Evolutionary conservation across 331 rosid genomes (phyloP), one percentile per base, ranked within the genome.

Genomic region (Quercus tomentella): DNA sequence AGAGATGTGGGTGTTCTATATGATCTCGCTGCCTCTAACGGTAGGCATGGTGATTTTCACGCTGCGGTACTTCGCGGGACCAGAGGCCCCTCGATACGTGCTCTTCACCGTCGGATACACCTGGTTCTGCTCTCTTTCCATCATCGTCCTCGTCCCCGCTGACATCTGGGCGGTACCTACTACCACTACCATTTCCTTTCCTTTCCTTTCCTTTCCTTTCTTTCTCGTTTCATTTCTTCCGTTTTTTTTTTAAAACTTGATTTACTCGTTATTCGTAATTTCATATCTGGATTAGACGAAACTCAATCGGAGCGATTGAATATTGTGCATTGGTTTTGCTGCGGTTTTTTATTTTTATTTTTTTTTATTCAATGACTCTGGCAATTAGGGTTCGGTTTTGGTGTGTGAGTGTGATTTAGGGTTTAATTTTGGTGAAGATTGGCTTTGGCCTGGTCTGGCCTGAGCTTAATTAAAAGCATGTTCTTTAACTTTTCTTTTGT

Each of bases 71-170:
- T 95, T 93, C 83, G 92, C 97, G 14, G 96, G 89, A 25, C 97
- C 94, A 4, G 80, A 80, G 77, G 93, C 93, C 49, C 99, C 97
- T 89, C 96, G 92, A 79, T 95, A 90, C 72, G 99, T 95, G 12
- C 87, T 88, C 26, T 73, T 95, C 82, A 95, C 97, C 63, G 99
- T 95, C 69, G 99, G 94, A 74, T 95, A 95, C 75, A 86, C 99
- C 72, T 93, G 98, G 96, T 90, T 95, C 81, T 90, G 86, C 76
- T 95, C 99, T 18, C 91, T 93, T 86, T 88, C 99, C 89, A 87
- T 93, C 86, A 93, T 95, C 89, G 84, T 91, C 84, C 97, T 95
- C 83, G 98, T 95, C 75, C 98, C 99, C 26, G 97, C 98, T 63
- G 99, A 95, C 43, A 93, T 95, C 78, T 95, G 99, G 98, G 85